Percentiles rank a stretch among this genome's conserved stretches.
These are phyloP conservation scores for Carex arenaria DNA, from an alignment of 202 grass and related monocot species.

Conservation along the genomic window DNA sequence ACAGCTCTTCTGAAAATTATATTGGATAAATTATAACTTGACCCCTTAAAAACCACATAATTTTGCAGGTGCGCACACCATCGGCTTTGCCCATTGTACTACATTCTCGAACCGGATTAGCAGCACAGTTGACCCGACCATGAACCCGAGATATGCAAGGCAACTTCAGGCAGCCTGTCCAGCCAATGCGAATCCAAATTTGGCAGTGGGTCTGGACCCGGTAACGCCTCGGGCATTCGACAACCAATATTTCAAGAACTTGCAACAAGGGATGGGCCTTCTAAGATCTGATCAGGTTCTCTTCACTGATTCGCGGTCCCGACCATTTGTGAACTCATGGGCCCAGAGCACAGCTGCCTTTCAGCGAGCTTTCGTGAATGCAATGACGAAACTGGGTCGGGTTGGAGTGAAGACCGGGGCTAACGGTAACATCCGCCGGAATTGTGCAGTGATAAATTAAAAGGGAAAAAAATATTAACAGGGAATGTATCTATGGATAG, in stretches of 20 bases:
- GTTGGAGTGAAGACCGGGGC: slow-evolving; percentile 83
- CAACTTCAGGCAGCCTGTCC: slow-evolving; percentile 71
- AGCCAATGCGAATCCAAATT: slow-evolving; percentile 46
- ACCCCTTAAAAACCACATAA: neutral
- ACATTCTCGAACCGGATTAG: slow-evolving; percentile 58
- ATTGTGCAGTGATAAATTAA: slow-evolving; percentile 81
- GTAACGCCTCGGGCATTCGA: slow-evolving; percentile 60
- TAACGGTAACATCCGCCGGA: slow-evolving; percentile 58
- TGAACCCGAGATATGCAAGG: slow-evolving; percentile 53
- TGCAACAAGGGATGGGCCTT: slow-evolving; percentile 65
- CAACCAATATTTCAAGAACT: slow-evolving; percentile 93
- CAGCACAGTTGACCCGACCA: slow-evolving; percentile 48
- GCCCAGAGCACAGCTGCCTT: slow-evolving; percentile 48
- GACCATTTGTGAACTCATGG: slow-evolving; percentile 54
- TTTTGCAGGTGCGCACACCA: slow-evolving; percentile 54
- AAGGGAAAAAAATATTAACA: neutral
- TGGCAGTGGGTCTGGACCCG: slow-evolving; percentile 65
- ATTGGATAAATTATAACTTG: neutral
- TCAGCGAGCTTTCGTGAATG: slow-evolving; percentile 47
- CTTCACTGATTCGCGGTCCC: slow-evolving; percentile 49
- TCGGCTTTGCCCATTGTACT: slow-evolving; percentile 70
- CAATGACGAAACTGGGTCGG: slow-evolving; percentile 74
- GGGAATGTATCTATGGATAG: slow-evolving; percentile 9
- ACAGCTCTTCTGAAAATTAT: neutral
- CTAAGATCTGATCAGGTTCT: slow-evolving; percentile 82